Evolutionary conservation across 1,284 basidiomycete genomes (phyloP).

Genomic region (Marasmius tenuissimus): DNA sequence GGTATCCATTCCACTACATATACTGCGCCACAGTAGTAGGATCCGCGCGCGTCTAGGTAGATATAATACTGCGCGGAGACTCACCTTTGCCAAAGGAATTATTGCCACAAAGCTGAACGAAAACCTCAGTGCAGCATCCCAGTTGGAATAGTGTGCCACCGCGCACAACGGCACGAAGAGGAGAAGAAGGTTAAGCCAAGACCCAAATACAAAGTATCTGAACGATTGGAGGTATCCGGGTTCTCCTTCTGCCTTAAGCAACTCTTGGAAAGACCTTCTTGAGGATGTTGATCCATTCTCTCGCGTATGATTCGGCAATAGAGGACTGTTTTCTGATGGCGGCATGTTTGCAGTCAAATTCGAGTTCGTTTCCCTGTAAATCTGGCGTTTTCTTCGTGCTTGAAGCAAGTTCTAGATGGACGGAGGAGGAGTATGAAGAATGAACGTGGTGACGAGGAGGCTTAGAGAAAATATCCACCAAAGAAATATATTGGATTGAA

Average conservation of each 20-base stretch:
- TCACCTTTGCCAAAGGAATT: constrained; percentile 81
- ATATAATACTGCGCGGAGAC: constrained; percentile 5
- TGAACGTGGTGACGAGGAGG: no score
- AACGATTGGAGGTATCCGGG: constrained; percentile 64
- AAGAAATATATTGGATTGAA: no score
- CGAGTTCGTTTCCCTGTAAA: not conserved
- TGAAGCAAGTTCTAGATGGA: not conserved
- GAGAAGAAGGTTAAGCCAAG: constrained; percentile 79
- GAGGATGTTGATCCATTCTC: constrained; percentile 25
- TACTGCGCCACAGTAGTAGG: not conserved
- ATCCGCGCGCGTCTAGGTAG: not conserved
- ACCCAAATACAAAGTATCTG: constrained; percentile 67
- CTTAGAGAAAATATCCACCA: no score
- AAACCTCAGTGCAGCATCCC: constrained; percentile 86
- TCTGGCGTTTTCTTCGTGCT: not conserved
- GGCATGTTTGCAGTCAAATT: constrained; percentile 9
- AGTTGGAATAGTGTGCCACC: constrained; percentile 59
- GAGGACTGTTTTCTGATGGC: constrained; percentile 38
- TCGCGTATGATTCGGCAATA: constrained; percentile 42
- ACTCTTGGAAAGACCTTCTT: constrained; percentile 34
- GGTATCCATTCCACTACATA: not conserved
- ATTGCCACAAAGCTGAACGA: constrained; percentile 84
- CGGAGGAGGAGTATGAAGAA: not conserved
- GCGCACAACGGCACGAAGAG: constrained; percentile 75
- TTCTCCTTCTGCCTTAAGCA: constrained; percentile 59